Conservation (phyloP, 495 filamentous ascomycete species). For the Aspergillus bridgeri region DNA sequence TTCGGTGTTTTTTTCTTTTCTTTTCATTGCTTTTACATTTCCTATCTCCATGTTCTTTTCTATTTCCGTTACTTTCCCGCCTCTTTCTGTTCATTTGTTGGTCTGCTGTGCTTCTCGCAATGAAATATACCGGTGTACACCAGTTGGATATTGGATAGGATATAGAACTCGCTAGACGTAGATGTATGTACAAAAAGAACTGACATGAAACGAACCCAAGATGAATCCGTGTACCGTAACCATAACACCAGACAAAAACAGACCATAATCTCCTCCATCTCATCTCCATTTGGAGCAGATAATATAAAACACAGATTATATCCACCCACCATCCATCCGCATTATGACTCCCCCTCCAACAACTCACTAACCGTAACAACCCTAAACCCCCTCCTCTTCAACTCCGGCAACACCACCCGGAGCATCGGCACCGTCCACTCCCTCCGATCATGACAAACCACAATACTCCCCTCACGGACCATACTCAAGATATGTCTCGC, state of each 20-base stretch:
- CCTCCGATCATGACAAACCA: conserved; percentile 80
- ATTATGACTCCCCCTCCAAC: conserved; percentile 32
- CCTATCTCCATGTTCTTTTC: not conserved
- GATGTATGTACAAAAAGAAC: not conserved
- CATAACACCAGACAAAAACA: not conserved
- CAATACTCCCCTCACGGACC: conserved; percentile 68
- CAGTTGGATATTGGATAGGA: not conserved
- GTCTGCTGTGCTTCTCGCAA: not conserved
- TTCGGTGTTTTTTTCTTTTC: not conserved
- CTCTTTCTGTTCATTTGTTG: not conserved
- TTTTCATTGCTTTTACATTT: not conserved
- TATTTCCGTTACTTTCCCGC: not conserved
- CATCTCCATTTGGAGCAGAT: too few species aligned
- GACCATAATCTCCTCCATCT: not conserved
- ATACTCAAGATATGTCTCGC: conserved; percentile 77
- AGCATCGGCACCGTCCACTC: conserved; percentile 78
- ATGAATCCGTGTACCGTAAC: not conserved
- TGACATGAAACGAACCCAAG: not conserved
- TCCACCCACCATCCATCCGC: not conserved
- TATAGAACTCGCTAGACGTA: not conserved
- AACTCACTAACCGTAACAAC: conserved; percentile 66
- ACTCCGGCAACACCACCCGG: conserved; percentile 62
- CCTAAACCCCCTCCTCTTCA: conserved; percentile 62
- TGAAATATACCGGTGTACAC: not conserved
- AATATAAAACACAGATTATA: too few species aligned